These are phyloP conservation scores for Yamadazyma blattariae DNA, from an alignment of 1,139 yeast genomes.

Conservation along the genomic window DNA sequence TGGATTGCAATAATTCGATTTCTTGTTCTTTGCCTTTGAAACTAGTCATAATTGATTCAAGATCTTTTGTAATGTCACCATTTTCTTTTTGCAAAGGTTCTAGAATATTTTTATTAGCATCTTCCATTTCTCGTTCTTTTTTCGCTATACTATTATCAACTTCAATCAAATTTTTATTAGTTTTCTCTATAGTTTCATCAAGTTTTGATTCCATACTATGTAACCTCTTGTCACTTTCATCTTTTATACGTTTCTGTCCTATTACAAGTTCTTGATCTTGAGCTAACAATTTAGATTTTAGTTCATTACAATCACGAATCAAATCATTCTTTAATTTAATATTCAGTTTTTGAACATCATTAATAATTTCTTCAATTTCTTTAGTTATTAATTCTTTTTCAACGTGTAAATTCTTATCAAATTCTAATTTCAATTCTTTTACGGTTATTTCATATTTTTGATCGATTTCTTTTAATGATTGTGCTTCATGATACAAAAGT, in stretches of 20 bases:
- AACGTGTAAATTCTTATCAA: constrained; percentile 31
- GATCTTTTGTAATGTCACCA: constrained; percentile 5
- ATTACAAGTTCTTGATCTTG: constrained; percentile 20
- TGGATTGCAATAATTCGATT: constrained; percentile 16
- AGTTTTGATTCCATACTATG: constrained; percentile 13
- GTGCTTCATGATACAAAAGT: constrained; percentile 23
- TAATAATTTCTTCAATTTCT: constrained; percentile 34
- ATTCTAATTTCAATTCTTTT: constrained; percentile 31
- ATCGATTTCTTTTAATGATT: constrained; percentile 27
- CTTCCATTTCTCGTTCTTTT: constrained; percentile 3
- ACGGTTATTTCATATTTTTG: constrained; percentile 32
- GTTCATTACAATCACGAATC: constrained; percentile 6
- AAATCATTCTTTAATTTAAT: constrained; percentile 6
- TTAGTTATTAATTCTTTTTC: constrained; percentile 33
- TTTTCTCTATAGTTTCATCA: constrained; percentile 11
- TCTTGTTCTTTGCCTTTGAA: constrained; percentile 20
- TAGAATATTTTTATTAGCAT: not conserved
- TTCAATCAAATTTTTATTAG: constrained; percentile 14
- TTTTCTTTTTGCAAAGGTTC: constrained; percentile 6
- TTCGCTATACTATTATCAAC: constrained; percentile 10
- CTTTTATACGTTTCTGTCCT: constrained; percentile 26
- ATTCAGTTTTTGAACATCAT: constrained; percentile 8
- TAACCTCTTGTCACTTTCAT: constrained; percentile 21
- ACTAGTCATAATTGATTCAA: constrained; percentile 11
- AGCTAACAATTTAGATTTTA: constrained; percentile 4